Conservation (phyloP, 257 asterid genomes). For the Cordia subcordata region DNA sequence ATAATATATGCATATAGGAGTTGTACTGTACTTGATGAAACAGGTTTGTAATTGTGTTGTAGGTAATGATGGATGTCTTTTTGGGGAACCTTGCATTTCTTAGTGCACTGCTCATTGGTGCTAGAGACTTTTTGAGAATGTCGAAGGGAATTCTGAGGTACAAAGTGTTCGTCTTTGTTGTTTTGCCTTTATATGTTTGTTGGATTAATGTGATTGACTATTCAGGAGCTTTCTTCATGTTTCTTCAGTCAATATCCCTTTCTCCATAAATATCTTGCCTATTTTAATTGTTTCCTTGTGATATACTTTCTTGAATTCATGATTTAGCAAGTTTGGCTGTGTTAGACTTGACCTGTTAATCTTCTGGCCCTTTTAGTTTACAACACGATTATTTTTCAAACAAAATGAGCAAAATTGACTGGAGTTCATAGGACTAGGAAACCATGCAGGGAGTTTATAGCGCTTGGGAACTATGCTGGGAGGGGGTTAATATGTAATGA, state of each 20-base stretch:
- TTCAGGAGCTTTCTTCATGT: no score
- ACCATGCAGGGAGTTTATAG: no score
- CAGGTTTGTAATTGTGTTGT: constrained; percentile 13
- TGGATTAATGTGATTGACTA: no score
- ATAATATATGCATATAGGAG: neutral
- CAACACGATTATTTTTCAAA: no score
- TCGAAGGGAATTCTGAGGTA: constrained; percentile 40
- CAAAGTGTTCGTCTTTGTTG: constrained; percentile 11
- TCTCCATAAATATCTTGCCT: neutral
- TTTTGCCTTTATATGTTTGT: neutral
- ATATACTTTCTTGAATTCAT: neutral
- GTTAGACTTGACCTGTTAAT: no score
- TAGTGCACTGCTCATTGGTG: constrained; percentile 33
- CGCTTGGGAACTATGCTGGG: no score
- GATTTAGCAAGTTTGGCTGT: no score
- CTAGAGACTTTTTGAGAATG: constrained; percentile 39
- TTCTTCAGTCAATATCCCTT: neutral
- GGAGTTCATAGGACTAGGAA: no score
- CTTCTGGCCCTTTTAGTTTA: no score
- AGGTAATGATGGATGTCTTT: constrained; percentile 52
- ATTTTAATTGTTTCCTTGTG: neutral
- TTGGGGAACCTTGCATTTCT: constrained; percentile 51
- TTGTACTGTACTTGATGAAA: constrained; percentile 14
- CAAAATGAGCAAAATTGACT: no score
- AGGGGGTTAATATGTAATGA: no score